Conservation (phyloP, 345 rosid species). For the Brassica carinata region DNA sequence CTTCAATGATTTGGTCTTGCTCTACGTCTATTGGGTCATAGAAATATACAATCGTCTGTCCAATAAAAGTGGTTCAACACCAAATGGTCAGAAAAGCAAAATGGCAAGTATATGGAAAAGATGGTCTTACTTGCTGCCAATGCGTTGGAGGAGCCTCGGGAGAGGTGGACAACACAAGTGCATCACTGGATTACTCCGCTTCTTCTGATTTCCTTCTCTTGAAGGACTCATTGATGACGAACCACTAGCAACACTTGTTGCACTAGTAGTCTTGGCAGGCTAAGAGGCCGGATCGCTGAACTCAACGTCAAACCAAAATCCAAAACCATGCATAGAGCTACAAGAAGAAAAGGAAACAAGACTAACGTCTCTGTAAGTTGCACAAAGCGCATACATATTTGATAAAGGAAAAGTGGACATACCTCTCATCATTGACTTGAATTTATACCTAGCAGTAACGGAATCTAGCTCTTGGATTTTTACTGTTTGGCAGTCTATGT, state of each 20-base stretch:
- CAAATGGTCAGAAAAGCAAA: not conserved
- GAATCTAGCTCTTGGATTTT: conserved; percentile 82
- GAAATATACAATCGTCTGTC: conserved; percentile 91
- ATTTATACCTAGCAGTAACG: conserved; percentile 65
- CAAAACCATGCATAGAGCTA: conserved; percentile 98
- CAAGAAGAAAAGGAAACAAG: conserved; percentile 25
- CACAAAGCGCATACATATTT: not conserved
- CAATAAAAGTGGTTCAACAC: conserved; percentile 20
- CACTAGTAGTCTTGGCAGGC: conserved; percentile 41
- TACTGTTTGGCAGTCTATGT: conserved; percentile 77
- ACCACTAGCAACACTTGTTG: conserved; percentile 33
- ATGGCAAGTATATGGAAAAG: not conserved
- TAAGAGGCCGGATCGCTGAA: conserved; percentile 57
- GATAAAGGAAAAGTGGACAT: conserved; percentile 23
- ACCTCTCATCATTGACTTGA: conserved; percentile 98
- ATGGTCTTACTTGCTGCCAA: conserved; percentile 85
- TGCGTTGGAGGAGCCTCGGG: conserved; percentile 95
- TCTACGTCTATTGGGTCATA: conserved; percentile 89
- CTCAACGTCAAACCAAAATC: conserved; percentile 98
- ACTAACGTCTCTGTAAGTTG: conserved; percentile 9
- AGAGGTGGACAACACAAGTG: conserved; percentile 81
- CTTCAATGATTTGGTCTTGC: conserved; percentile 91
- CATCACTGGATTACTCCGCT: conserved; percentile 68
- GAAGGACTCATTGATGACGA: conserved; percentile 49
- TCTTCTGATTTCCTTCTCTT: conserved; percentile 60